phyloP scores from a whole-genome alignment of 129 eudicot species.

The Sambucus nigra region DNA sequence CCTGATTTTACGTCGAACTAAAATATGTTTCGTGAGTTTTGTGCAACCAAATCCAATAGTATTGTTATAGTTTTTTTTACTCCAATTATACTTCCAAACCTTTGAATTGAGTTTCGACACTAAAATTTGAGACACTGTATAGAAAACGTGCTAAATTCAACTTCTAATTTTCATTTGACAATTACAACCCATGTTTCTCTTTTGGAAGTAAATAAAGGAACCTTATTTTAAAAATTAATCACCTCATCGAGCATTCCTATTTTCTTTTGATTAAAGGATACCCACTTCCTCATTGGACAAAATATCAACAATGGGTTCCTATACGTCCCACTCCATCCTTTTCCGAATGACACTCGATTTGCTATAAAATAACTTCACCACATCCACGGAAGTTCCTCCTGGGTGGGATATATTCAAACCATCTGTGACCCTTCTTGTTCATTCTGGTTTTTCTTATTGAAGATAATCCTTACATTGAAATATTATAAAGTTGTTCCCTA shows the following conservation, averaged over 20 bases:
- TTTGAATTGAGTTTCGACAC: no score
- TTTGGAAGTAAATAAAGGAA: not conserved
- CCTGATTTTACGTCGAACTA: no score
- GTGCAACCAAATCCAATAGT: no score
- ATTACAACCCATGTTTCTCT: no score
- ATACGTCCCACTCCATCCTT: conserved; percentile 87
- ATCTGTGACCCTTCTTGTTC: conserved; percentile 75
- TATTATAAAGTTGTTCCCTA: conserved; percentile 92
- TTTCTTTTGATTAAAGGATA: conserved; percentile 80
- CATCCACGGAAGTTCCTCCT: conserved; percentile 65
- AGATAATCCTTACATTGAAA: conserved; percentile 76
- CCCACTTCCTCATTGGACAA: conserved; percentile 90
- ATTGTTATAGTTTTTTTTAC: no score
- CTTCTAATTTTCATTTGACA: no score
- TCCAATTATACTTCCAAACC: no score
- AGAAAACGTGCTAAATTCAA: no score
- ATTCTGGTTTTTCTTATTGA: conserved; percentile 69
- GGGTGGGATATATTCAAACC: conserved; percentile 46
- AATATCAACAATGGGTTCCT: conserved; percentile 82
- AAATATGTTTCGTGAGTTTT: no score
- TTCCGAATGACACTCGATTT: conserved; percentile 87
- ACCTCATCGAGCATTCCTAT: conserved; percentile 28
- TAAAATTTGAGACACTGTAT: no score
- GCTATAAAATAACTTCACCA: conserved; percentile 66
- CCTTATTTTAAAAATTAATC: not conserved